Evolutionary conservation across 1,284 basidiomycete genomes (phyloP), one percentile per base, ranked within the genome.

Genomic region (Pholiota adiposa): DNA sequence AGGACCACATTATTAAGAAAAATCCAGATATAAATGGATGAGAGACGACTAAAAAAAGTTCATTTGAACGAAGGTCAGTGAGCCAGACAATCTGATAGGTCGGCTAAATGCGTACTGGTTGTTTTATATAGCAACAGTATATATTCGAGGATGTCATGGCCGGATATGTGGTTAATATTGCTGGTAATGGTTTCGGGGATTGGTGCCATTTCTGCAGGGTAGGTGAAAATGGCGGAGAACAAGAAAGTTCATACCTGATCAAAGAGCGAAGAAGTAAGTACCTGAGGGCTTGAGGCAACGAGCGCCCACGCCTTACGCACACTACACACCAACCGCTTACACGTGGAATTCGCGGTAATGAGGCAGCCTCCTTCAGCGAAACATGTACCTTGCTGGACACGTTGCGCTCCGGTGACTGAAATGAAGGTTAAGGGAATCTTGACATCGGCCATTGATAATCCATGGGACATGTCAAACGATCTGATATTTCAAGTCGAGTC

Each of bases 1-100:
- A 58, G 8, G 56, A 52, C 56, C 58, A 60, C 41, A 61, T 43
- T 23, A 63, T 53, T 9, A 61, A 46, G 52, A 34, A 6, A 31
- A 55, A 46, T 3, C 56, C 62, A 12, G 44, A 18, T 48, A 63
- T 31, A 34, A 52, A 48, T 8, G 49, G 54, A 43, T 61, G 62
- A 9, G 34, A 27, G 27, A 58, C 16, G 41, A 58, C 62, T 61
- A 25, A 14, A 23, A 34, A 57, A 38, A 1, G 4, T 40, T 53
- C 34, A 40, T 36, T 36, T n/a, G n/a, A 23, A 23, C n/a, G 11
- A 31, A 31, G 29, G 5, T 5, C 29, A 11, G 29, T 31, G 31
- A 33, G 38, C 31, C 12, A 27, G 4, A 8, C 36, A 11, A 36
- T 11, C 33, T 7, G 4, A 19, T 18, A 23, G 12, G 18, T 21